Conservation (phyloP, 768 basidiomycete species). For the Russula sp. region DNA sequence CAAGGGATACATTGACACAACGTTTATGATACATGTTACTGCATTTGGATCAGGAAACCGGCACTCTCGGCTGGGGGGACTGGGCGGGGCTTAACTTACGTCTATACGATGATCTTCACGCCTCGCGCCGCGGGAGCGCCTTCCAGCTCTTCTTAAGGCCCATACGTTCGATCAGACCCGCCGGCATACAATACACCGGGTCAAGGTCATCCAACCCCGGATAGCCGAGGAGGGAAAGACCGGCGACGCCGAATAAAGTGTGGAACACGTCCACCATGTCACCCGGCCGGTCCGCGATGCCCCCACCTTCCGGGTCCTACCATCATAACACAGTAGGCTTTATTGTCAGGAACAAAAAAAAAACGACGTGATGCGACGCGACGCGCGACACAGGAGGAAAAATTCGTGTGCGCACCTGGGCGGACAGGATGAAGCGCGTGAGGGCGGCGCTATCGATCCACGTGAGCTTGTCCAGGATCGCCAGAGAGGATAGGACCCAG, state of each 20-base stretch:
- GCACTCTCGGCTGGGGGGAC: not conserved
- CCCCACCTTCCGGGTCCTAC: conserved; percentile 85
- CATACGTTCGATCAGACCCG: conserved; percentile 55
- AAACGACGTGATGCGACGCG: not conserved
- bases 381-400: not conserved
- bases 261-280: conserved; percentile 98
- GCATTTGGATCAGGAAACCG: not conserved
- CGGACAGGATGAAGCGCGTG: conserved; percentile 75
- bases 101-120: not conserved
- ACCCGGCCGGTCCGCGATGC: conserved; percentile 90
- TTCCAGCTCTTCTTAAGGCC: conserved; percentile 68
- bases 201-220: conserved; percentile 81
- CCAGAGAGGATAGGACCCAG: conserved; percentile 88
- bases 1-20: not conserved
- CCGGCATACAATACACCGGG: conserved; percentile 96
- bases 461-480: conserved; percentile 71
- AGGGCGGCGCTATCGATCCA: conserved; percentile 89
- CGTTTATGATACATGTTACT: not conserved
- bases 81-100: not conserved
- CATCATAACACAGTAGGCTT: not conserved
- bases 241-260: conserved; percentile 82
- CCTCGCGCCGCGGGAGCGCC: conserved; percentile 40
- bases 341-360: not conserved
- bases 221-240: conserved; percentile 84
- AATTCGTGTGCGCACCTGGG: conserved; percentile 50